Base-by-base conservation (phyloP, 257 asterid species). In the Gentiana macrophylla region DNA sequence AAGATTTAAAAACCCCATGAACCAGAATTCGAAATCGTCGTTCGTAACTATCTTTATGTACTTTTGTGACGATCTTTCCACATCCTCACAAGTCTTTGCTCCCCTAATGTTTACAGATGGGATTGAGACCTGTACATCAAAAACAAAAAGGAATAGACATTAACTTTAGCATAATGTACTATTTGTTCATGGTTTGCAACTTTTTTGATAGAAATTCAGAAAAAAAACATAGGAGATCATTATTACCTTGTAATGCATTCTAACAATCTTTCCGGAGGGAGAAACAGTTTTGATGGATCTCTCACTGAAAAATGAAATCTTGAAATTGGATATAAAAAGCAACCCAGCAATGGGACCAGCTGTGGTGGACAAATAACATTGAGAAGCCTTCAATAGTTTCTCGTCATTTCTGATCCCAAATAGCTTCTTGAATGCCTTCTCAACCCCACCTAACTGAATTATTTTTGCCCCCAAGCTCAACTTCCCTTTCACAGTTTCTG, bases 11-110 rank as follows among this genome's bases (percentile, higher is more conserved):
- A 24, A 65, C 24, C 82, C 86, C 80, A 79, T 73, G 57, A 76
- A 76, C 83, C 80, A 80, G 65, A 80, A 80, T 37, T 80, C 79
- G 37, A 66, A 76, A 60, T 63, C 62, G 57, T 76, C 86, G 37
- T 65, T 67, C 0, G 83, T 73, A 6, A 72, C 77, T n/a, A 76
- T 50, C 35, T 73, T 67, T 59, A 76, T 72, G 9, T 79, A 79
- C 63, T 76, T 76, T 62, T 72, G 72, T 12, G 70, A 55, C 38
- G 78, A 78, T 35, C 66, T 79, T 45, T 58, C 61, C 62, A 55
- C 55, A 12, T 79, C 66, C 41, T 62, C 66, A 63, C 78, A 62
- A 38, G 69, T 74, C 35, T 49, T 51, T 2, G 63, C 77, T 59
- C 66, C 52, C 68, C 67, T 70, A 49, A 79, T 55, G 41, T 74